These are phyloP conservation scores for Delonix regia DNA, from an alignment of 306 rosid species.

Conservation along the genomic window DNA sequence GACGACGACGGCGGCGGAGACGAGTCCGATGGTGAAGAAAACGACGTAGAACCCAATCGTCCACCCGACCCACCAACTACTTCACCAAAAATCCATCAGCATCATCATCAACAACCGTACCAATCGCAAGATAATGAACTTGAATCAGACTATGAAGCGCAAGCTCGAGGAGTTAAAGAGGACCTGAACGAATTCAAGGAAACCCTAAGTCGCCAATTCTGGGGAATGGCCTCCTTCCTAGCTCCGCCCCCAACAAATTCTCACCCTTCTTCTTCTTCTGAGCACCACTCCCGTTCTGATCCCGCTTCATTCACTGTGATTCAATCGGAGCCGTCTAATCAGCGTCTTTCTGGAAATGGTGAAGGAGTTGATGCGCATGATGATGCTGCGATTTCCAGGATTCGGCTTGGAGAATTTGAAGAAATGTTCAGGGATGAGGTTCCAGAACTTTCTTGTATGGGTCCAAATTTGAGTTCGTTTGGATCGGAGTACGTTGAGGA, in stretches of 20 bases:
- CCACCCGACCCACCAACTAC: constrained; percentile 39
- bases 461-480: constrained; percentile 35
- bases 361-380: constrained; percentile 18
- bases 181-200: constrained; percentile 81
- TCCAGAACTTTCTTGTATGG: constrained; percentile 28
- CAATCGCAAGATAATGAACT: constrained; percentile 30
- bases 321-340: constrained; percentile 39
- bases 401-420: constrained; percentile 8
- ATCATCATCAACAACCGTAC: constrained; percentile 3
- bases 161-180: constrained; percentile 75
- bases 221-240: constrained; percentile 90
- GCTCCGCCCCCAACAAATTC: constrained; percentile 66
- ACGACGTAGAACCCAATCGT: constrained; percentile 43
- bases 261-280: constrained; percentile 26
- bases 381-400: background rate
- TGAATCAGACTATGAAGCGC: constrained; percentile 48
- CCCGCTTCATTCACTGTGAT: constrained; percentile 8
- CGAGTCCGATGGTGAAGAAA: constrained; percentile 23
- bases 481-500: constrained; percentile 33
- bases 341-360: constrained; percentile 23
- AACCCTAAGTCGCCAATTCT: constrained; percentile 84
- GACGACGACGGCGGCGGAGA: constrained; percentile 33
- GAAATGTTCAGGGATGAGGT: background rate
- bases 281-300: constrained; percentile 19
- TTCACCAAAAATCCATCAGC: constrained; percentile 19